A percentile compares a stretch with the other conserved stretches of the same genome.
These are phyloP conservation scores for Trichoderma aggressivum DNA, from an alignment of 2,329 filamentous ascomycete genomes.

Conservation along the genomic window DNA sequence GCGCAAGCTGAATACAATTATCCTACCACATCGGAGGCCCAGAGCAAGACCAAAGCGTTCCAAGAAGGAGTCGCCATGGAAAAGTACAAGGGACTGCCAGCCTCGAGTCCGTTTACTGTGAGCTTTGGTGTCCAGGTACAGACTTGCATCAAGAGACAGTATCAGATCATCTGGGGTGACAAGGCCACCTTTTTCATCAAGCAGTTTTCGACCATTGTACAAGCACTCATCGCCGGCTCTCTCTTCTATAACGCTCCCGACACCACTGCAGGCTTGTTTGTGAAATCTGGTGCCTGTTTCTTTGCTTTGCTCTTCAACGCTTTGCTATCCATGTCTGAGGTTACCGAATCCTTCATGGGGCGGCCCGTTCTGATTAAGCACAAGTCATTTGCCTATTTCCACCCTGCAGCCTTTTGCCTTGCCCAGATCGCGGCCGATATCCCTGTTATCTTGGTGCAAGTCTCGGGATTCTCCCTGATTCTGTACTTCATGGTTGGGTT, in stretches of 20 bases:
- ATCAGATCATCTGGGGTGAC: conserved; percentile 64
- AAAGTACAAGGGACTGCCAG: conserved; percentile 52
- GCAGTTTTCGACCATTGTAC: conserved; percentile 53
- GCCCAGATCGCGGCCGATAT: conserved; percentile 54
- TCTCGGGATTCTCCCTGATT: conserved; percentile 54
- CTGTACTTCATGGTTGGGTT: conserved; percentile 64
- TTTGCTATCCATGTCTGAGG: conserved; percentile 63
- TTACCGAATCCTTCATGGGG: conserved; percentile 59
- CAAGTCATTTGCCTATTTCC: conserved; percentile 54
- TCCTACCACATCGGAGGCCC: conserved; percentile 47
- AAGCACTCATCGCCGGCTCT: conserved; percentile 62
- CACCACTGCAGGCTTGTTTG: conserved; percentile 58
- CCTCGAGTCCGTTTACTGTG: conserved; percentile 54
- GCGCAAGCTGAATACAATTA: conserved; percentile 59
- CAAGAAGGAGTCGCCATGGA: conserved; percentile 49
- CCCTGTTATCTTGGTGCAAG: conserved; percentile 55
- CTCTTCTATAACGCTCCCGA: conserved; percentile 63
- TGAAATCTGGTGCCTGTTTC: conserved; percentile 63
- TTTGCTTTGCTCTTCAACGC: conserved; percentile 61
- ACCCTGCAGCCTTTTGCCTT: conserved; percentile 57
- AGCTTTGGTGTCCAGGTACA: conserved; percentile 54
- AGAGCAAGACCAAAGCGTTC: conserved; percentile 52
- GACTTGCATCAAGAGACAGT: conserved; percentile 56
- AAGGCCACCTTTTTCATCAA: conserved; percentile 62
- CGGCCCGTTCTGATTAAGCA: conserved; percentile 59